A percentile compares a stretch with the other conserved stretches of the same genome.
Evolutionary conservation across 345 rosid species (phyloP).

Genomic region (Brassica cretica): DNA sequence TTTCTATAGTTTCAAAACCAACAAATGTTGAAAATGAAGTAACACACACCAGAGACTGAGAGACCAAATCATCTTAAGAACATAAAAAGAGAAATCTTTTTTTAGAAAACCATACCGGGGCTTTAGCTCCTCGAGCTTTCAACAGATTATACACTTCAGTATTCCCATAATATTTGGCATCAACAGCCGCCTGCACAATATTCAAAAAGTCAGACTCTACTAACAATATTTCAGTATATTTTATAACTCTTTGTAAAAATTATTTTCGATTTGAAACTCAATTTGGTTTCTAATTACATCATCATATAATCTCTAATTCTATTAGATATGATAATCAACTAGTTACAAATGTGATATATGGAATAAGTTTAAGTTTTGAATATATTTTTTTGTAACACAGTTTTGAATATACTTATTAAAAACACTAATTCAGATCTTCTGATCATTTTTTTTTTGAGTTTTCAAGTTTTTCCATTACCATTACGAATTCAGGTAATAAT

Average conservation of each 20-base stretch:
- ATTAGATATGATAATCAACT: too few species aligned
- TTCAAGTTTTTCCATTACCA: background rate
- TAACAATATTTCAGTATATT: too few species aligned
- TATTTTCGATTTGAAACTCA: too few species aligned
- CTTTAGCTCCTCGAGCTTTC: constrained; percentile 92
- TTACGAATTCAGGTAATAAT: background rate
- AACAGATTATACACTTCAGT: constrained; percentile 70
- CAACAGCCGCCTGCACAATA: constrained; percentile 78
- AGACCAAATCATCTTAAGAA: background rate
- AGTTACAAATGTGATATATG: too few species aligned
- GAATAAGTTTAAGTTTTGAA: too few species aligned
- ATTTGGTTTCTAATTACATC: too few species aligned
- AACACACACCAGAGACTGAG: background rate
- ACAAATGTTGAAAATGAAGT: constrained; percentile 20
- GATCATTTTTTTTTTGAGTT: background rate
- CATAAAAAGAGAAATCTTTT: background rate
- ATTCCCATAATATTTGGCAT: constrained; percentile 89
- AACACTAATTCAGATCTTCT: background rate
- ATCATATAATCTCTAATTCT: too few species aligned
- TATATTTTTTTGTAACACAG: too few species aligned
- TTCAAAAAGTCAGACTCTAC: background rate
- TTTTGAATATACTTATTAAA: too few species aligned
- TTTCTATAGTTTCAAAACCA: constrained; percentile 55
- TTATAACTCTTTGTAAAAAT: too few species aligned
- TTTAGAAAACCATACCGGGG: constrained; percentile 51